phyloP scores from a whole-genome alignment of 345 rosid genomes.

The Eutrema japonicum region DNA sequence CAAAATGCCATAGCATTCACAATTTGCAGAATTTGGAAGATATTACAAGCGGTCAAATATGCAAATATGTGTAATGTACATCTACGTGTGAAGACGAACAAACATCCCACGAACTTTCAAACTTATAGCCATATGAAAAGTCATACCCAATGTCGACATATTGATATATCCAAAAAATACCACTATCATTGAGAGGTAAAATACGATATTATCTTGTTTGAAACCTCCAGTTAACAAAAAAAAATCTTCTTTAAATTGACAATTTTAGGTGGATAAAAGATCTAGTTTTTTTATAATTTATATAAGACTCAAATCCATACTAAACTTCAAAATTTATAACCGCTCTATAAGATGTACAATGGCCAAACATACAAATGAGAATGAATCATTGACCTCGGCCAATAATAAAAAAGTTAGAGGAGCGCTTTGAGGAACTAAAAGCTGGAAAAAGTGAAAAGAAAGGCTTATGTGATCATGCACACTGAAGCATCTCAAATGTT shows the following conservation, averaged over 20 bases:
- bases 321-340: not conserved
- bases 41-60: not conserved
- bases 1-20: conserved; percentile 25
- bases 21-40: conserved; percentile 1
- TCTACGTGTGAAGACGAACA: conserved; percentile 25
- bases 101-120: conserved; percentile 36
- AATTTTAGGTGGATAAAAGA: not conserved
- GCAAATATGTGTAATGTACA: conserved; percentile 16
- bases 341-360: not conserved
- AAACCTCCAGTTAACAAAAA: not conserved
- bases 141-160: conserved; percentile 19
- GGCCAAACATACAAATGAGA: not conserved
- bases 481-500: no score
- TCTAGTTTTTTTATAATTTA: not conserved
- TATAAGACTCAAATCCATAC: not conserved
- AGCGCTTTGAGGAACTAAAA: no score
- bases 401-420: not conserved
- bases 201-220: conserved; percentile 13
- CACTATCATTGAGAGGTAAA: conserved; percentile 8
- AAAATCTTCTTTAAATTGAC: no score
- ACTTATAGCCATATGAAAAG: conserved; percentile 26
- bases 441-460: no score
- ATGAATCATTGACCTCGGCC: not conserved
- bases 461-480: no score
- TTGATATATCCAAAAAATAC: not conserved